Evolutionary conservation across 1,139 yeast species (phyloP).

Genomic region (Candida pseudocylindracea): DNA sequence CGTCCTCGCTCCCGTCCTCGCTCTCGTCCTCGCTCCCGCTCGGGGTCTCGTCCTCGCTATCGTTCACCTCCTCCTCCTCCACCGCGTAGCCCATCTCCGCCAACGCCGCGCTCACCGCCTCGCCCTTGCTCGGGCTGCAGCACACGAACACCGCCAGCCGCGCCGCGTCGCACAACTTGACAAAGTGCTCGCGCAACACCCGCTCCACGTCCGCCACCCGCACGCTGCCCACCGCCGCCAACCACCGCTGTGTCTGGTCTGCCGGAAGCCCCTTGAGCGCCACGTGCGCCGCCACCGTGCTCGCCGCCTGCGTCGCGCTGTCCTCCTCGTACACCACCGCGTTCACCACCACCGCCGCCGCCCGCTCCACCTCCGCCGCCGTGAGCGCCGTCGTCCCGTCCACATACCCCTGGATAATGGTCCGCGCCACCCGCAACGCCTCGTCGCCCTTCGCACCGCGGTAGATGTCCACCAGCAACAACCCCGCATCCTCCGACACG

Average conservation of each 20-base stretch:
- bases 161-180: conserved; percentile 32
- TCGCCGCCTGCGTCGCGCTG: conserved; percentile 35
- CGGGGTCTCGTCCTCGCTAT: no score
- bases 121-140: conserved; percentile 46
- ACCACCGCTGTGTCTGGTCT: conserved; percentile 17
- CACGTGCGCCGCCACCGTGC: conserved; percentile 41
- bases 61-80: conserved; percentile 23
- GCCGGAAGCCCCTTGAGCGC: conserved; percentile 47
- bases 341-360: conserved; percentile 56
- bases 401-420: conserved; percentile 41
- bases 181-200: conserved; percentile 35
- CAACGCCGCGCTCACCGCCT: conserved; percentile 24
- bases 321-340: conserved; percentile 44
- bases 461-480: conserved; percentile 41
- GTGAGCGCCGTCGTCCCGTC: conserved; percentile 33
- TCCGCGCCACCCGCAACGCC: conserved; percentile 46
- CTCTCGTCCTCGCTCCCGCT: conserved; percentile 4
- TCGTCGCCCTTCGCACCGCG: conserved; percentile 69
- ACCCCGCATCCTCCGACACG: conserved; percentile 43
- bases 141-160: conserved; percentile 44
- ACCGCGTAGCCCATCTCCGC: conserved; percentile 35
- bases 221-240: conserved; percentile 26
- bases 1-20: conserved; percentile 4
- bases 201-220: conserved; percentile 32
- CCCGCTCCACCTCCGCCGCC: conserved; percentile 36